Evolutionary conservation across 129 eudicot genomes (phyloP).

Genomic region (Escallonia rubra): DNA sequence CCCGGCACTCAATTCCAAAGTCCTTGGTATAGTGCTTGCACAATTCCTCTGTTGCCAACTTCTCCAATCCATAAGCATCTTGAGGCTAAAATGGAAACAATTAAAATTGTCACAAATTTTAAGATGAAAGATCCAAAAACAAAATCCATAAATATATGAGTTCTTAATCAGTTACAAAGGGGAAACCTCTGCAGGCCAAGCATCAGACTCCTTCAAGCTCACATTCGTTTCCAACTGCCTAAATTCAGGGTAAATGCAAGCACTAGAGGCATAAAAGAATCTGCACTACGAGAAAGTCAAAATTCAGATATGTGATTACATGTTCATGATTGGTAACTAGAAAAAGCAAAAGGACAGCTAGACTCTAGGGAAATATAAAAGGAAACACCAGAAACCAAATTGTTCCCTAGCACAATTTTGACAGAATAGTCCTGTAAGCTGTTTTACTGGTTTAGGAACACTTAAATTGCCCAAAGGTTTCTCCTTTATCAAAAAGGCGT

Average conservation of each 20-base stretch:
- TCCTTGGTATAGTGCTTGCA: constrained; percentile 94
- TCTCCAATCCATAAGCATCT: constrained; percentile 95
- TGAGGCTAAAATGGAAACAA: constrained; percentile 53
- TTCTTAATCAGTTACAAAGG: neutral
- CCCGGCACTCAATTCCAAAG: constrained; percentile 85
- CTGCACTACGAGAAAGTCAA: constrained; percentile 21
- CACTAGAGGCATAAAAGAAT: constrained; percentile 94
- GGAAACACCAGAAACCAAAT: too few species aligned
- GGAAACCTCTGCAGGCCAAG: constrained; percentile 94
- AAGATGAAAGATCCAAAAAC: neutral
- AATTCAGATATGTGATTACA: neutral
- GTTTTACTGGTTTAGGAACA: too few species aligned
- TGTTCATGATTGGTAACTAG: too few species aligned
- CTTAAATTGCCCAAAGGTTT: too few species aligned
- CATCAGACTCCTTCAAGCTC: constrained; percentile 93
- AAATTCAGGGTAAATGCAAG: constrained; percentile 92
- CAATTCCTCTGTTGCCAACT: constrained; percentile 84
- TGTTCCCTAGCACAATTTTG: too few species aligned
- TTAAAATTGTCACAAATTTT: neutral
- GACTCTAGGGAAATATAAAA: too few species aligned
- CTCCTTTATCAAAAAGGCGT: too few species aligned
- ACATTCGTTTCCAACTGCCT: constrained; percentile 92
- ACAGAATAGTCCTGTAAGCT: too few species aligned
- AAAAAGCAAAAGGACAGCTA: too few species aligned
- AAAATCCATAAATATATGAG: neutral